phyloP scores from a whole-genome alignment of 352 stramenopile genomes.

The Phytophthora sp. region DNA sequence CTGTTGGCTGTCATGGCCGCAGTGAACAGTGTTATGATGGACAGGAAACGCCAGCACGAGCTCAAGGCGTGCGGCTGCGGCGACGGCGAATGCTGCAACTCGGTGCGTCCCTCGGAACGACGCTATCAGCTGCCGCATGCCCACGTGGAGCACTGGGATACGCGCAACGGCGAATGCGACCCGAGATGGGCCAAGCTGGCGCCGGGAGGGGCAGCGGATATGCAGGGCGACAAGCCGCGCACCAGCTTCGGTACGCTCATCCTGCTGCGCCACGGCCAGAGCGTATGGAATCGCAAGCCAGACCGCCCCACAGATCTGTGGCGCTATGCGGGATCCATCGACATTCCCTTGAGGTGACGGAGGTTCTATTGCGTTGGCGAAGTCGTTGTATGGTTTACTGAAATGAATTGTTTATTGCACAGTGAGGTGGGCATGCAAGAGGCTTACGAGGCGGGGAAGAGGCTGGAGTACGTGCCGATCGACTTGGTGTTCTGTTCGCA shows the following conservation, averaged over 20 bases:
- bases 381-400: neutral
- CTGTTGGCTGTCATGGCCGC: constrained; percentile 29
- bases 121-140: constrained; percentile 75
- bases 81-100: constrained; percentile 84
- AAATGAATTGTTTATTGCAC: neutral
- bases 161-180: constrained; percentile 57
- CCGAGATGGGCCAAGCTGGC: constrained; percentile 63
- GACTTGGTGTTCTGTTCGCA: constrained; percentile 88
- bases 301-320: constrained; percentile 72
- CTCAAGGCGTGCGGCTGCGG: constrained; percentile 57
- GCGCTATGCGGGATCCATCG: constrained; percentile 85
- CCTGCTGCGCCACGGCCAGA: constrained; percentile 83
- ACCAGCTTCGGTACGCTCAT: constrained; percentile 81
- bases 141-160: constrained; percentile 77
- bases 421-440: constrained; percentile 86
- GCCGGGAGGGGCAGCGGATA: constrained; percentile 26
- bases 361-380: neutral
- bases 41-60: constrained; percentile 38
- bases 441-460: constrained; percentile 77
- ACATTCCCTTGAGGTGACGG: constrained; percentile 71
- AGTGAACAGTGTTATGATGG: constrained; percentile 32
- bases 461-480: constrained; percentile 77
- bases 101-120: constrained; percentile 56
- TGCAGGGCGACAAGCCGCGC: constrained; percentile 34
- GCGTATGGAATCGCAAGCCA: constrained; percentile 87